These are phyloP conservation scores for Amanita muscaria DNA, from an alignment of 768 basidiomycete genomes.

Conservation along the genomic window DNA sequence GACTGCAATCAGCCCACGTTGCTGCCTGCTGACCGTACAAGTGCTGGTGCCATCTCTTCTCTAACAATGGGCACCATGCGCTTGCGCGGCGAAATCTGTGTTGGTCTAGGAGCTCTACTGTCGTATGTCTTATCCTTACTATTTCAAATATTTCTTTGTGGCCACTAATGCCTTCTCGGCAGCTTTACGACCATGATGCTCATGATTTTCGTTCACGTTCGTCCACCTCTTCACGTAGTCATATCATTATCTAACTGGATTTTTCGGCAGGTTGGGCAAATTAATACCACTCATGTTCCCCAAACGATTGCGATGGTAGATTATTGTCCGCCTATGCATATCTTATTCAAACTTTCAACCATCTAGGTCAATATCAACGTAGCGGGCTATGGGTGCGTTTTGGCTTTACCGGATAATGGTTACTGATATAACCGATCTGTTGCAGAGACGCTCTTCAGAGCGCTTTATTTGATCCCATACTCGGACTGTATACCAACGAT, in stretches of 20 bases:
- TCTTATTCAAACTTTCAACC: constrained; percentile 2
- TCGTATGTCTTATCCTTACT: constrained; percentile 54
- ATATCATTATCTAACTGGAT: constrained; percentile 15
- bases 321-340: constrained; percentile 9
- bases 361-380: constrained; percentile 59
- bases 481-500: constrained; percentile 59
- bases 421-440: not conserved
- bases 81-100: constrained; percentile 73
- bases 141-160: constrained; percentile 7
- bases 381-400: constrained; percentile 58
- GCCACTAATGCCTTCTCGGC: constrained; percentile 14
- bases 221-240: constrained; percentile 19
- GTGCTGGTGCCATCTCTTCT: constrained; percentile 15
- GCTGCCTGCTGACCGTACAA: constrained; percentile 7
- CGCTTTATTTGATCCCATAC: constrained; percentile 48
- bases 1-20: constrained; percentile 7
- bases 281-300: constrained; percentile 66
- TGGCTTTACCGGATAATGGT: constrained; percentile 2
- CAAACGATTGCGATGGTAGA: constrained; percentile 65
- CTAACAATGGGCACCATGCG: constrained; percentile 15
- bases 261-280: constrained; percentile 64
- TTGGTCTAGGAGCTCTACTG: constrained; percentile 61
- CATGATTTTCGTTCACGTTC: constrained; percentile 76
- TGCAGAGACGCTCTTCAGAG: constrained; percentile 42
- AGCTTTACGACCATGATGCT: constrained; percentile 47